Evolutionary conservation across 352 stramenopile species (phyloP).

Genomic region (Pythium scleroteichum): DNA sequence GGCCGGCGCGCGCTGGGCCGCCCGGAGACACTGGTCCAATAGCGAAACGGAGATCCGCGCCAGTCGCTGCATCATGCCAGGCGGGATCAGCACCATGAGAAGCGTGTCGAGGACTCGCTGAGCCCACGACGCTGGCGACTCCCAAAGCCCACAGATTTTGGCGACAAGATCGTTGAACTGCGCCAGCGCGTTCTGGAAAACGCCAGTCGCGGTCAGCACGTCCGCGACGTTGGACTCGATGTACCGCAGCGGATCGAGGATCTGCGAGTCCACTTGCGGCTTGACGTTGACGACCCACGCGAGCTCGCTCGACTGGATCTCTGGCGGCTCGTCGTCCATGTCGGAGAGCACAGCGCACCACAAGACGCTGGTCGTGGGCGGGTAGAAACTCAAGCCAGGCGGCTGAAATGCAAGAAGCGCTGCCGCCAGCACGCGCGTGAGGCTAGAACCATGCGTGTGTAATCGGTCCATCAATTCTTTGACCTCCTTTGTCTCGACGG

Average conservation of each 20-base stretch:
- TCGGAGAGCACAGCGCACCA: constrained; percentile 9
- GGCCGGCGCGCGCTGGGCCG: constrained; percentile 1
- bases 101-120: background rate
- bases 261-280: background rate
- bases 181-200: background rate
- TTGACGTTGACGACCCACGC: constrained; percentile 4
- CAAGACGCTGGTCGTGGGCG: background rate
- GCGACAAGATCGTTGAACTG: background rate
- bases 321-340: constrained; percentile 11
- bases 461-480: background rate
- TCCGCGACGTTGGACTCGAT: background rate
- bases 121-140: background rate
- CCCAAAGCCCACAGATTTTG: background rate
- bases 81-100: background rate
- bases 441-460: background rate
- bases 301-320: constrained; percentile 3
- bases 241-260: background rate
- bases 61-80: background rate
- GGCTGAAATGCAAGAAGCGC: constrained; percentile 19
- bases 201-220: background rate
- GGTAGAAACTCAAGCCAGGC: background rate
- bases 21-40: constrained; percentile 8
- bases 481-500: background rate
- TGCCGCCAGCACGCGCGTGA: background rate
- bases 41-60: background rate